Conservation (phyloP, 1,284 basidiomycete species). For the Pulveroboletus sp. region DNA sequence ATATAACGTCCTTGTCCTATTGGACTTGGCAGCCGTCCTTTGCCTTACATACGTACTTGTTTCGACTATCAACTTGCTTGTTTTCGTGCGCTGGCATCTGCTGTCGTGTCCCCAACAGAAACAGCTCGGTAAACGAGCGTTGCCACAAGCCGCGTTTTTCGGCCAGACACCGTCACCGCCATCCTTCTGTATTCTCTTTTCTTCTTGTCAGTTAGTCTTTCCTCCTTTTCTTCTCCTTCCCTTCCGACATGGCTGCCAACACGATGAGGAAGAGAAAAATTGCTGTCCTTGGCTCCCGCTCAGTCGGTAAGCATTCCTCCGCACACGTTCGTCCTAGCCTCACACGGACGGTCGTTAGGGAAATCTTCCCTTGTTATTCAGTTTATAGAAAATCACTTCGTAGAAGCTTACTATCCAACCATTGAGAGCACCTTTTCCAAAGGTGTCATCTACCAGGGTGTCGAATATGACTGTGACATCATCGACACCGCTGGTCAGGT, state of each 20-base stretch:
- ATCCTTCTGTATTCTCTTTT: constrained; percentile 8
- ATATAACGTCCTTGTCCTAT: constrained; percentile 21
- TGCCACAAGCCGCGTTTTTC: constrained; percentile 27
- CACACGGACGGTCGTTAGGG: constrained; percentile 46
- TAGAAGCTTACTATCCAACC: constrained; percentile 91
- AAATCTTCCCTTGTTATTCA: constrained; percentile 80
- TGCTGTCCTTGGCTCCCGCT: constrained; percentile 77
- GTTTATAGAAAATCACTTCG: constrained; percentile 68
- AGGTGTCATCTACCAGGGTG: constrained; percentile 79
- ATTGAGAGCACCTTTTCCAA: constrained; percentile 92
- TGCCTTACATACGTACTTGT: constrained; percentile 1
- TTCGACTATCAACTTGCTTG: neutral
- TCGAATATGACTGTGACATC: constrained; percentile 94
- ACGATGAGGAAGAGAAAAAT: constrained; percentile 83
- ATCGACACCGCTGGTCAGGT: constrained; percentile 98
- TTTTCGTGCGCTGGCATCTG: constrained; percentile 19
- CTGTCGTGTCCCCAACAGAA: constrained; percentile 14
- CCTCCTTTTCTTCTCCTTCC: constrained; percentile 2
- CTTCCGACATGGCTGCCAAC: constrained; percentile 49
- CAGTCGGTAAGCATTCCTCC: constrained; percentile 60
- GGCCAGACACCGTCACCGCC: constrained; percentile 14
- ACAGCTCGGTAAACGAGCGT: constrained; percentile 29
- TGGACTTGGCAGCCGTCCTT: neutral
- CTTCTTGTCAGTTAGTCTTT: neutral
- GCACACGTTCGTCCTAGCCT: constrained; percentile 8